phyloP scores from a whole-genome alignment of 306 rosid genomes.

The Gastrolobium bilobum region DNA sequence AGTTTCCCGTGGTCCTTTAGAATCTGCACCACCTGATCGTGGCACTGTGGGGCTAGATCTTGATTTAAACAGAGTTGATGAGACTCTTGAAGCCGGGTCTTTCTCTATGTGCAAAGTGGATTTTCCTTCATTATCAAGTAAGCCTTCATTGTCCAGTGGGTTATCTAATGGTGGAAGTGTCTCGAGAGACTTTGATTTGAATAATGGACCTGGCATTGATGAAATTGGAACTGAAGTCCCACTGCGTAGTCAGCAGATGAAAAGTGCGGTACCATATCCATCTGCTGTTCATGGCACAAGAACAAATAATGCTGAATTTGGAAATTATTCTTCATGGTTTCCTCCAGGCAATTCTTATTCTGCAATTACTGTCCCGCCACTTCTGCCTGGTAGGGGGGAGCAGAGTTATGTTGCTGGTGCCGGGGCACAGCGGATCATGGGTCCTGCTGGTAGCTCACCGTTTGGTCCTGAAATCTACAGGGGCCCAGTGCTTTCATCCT shows the following conservation, averaged over 20 bases:
- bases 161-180: constrained; percentile 71
- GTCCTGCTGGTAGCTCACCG: constrained; percentile 73
- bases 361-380: constrained; percentile 76
- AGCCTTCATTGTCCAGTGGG: constrained; percentile 71
- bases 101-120: constrained; percentile 69
- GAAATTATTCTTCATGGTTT: constrained; percentile 86
- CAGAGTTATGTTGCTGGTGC: constrained; percentile 76
- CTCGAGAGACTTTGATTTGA: constrained; percentile 88
- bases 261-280: constrained; percentile 57
- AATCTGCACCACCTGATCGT: constrained; percentile 64
- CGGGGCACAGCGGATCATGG: constrained; percentile 77
- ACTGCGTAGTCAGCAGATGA: constrained; percentile 65
- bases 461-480: constrained; percentile 83
- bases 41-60: constrained; percentile 80
- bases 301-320: constrained; percentile 70
- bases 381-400: constrained; percentile 82
- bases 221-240: constrained; percentile 71
- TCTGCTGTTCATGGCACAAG: constrained; percentile 65
- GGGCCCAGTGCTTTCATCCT: constrained; percentile 79
- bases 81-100: constrained; percentile 66
- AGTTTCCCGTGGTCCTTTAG: constrained; percentile 58
- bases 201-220: constrained; percentile 92
- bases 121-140: constrained; percentile 59
- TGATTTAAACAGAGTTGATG: constrained; percentile 86
- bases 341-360: constrained; percentile 78